Evolutionary conservation across 2,329 filamentous ascomycete genomes (phyloP), one percentile per base, ranked within the genome.

Genomic region (Fusarium anthophilum): DNA sequence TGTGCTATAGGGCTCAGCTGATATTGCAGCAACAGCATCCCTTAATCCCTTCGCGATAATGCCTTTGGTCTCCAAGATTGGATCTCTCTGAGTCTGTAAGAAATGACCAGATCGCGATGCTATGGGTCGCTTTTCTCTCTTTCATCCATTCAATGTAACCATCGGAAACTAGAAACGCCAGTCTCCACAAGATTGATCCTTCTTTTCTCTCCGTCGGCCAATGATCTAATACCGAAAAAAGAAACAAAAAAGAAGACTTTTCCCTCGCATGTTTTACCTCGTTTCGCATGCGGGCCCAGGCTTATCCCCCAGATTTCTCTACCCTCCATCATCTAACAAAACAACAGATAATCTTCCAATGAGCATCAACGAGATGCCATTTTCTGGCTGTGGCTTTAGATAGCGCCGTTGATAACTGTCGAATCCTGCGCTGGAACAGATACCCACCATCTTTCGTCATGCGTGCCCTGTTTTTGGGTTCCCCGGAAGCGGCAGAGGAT

Each of bases 401-500:
- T 55, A 51, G 50, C 44, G 61, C 37, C 30, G 41, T 56, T 45
- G 35, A 47, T 18, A n/a, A 28, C 30, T 56, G 38, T 66, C 39
- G 24, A 70, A 60, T 69, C 65, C 48, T 28, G 32, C 45, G 26
- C 51, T 17, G 41, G 47, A 55, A 54, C 24, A 32, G 30, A 48
- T 72, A 64, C 50, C 71, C 71, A 74, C 62, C 54, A 63, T 63
- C 43, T 63, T 57, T 43, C 39, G 50, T 67, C 66, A 64, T 70
- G 38, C 37, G 55, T 63, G 41, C 32, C 57, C 53, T 73, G 66
- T 65, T 65, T 65, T 64, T 62, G 39, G 51, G 35, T 72, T 50
- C 56, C 69, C 70, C 58, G 70, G 70, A 72, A 67, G 68, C 68
- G 71, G 71, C 68, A 74, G 63, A 73, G 56, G 64, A 59, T 66